Evolutionary conservation across 371 early-diverging fungal species (phyloP), one percentile per base, ranked within the genome.

Genomic region (Lichtheimia corymbifera): DNA sequence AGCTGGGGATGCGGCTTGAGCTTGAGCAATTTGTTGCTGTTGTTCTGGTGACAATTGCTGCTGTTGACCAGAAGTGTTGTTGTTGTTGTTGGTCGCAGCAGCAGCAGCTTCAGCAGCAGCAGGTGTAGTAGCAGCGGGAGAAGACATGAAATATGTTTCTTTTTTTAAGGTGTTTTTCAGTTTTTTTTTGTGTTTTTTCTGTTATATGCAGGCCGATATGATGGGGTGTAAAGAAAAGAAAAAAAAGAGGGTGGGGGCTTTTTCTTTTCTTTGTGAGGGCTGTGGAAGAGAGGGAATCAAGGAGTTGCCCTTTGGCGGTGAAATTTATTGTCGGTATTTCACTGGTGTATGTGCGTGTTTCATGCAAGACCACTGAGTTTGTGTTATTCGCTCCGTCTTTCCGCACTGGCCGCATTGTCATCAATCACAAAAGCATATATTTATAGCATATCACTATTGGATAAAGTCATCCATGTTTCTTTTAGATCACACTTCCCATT

Each of bases 11-110:
- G 68, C 65, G 43, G 44, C 41, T 25, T 80, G 80, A 62, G 79
- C 82, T 49, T 80, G 76, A 68, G 79, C 78, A 61, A 76, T 77
- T 70, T 84, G 83, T 68, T 83, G 87, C 73, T 86, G 85, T 64
- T 86, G 85, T 68, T 83, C 80, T 53, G 77, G 78, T 63, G 76
- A 68, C 58, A 76, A 69, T 60, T 76, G 72, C 60, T 65, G 69
- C 58, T 65, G 69, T 57, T 70, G 70, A 50, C 49, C 71, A 42
- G 68, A 44, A 45, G 78, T 35, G 11, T 6, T 35, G 35, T 35
- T 35, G 47, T 43, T 61, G 4, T 17, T 40, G 50, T 67, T 68
- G 54, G 70, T 68, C 40, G 73, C 67, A 15, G 22, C 45, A 52
- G 69, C 73, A 51, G 72, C 71, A 30, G 74, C 67, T 64, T 76